Evolutionary conservation across 2,329 filamentous ascomycete genomes (phyloP), one percentile per base, ranked within the genome.

Genomic region (Paecilomyces niveus): DNA sequence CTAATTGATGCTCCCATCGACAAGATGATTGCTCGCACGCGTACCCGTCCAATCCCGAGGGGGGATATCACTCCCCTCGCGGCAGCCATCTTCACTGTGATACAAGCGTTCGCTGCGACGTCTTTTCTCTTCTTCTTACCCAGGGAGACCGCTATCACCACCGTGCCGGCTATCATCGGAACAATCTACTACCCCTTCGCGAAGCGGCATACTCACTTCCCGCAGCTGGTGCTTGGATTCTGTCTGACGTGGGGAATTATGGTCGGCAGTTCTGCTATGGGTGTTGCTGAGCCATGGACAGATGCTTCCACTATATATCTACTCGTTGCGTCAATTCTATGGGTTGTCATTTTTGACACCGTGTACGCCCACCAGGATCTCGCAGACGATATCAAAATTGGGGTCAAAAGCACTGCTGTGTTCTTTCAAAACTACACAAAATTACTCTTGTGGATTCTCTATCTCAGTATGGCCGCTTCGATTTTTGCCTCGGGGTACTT

Each of bases 1-100:
- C 84, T 95, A 55, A 92, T 90, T 89, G 92, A 96, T 73, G 85
- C 90, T 57, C 89, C 94, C 65, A 85, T 96, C 15, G 92, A 96
- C 73, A 87, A 89, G 6, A 84, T 91, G 62, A 91, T 96, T 13
- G 76, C 83, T 1, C 84, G 92, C 54, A 95, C 90, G 5, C 84
- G 87, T 13, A 79, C 90, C 32, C 86, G 92, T 15, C 92, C 92
- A 2, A 89, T 96, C 61, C 90, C 92, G 0, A 84, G 92, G 11
- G 83, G 89, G 33, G 91, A 91, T 56, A 78, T 96, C 55, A 87
- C 85, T 2, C 89, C 89, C 0, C 81, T 84, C 65, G 79, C 85
- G n/a, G 91, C 85, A 1, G 74, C 94, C 2, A 78, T 86, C 22
- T 96, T 89, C 71, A 90, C 90, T 0, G 88, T 89, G 6, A 80